phyloP scores from a whole-genome alignment of 352 stramenopile species.

The Lagenidium sp. region DNA sequence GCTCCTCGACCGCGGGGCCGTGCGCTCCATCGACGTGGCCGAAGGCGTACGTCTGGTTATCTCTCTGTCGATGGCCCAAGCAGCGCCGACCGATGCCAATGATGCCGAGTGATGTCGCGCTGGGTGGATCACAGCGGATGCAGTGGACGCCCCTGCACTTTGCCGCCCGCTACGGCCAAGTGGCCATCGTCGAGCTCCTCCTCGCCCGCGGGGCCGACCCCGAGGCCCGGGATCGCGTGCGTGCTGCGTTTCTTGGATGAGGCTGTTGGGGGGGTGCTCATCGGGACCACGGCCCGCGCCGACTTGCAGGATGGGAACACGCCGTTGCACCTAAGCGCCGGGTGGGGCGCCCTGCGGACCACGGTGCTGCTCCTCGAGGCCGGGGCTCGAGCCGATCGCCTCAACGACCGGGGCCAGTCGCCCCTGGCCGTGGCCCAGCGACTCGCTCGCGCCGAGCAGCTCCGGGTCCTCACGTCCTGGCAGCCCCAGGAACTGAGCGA shows the following conservation, averaged over 20 bases:
- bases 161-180: constrained; percentile 41
- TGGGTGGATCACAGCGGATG: constrained; percentile 27
- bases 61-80: neutral
- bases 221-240: constrained; percentile 35
- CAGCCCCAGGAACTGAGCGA: constrained; percentile 24
- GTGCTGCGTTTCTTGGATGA: neutral
- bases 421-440: constrained; percentile 26
- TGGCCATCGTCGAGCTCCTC: constrained; percentile 33
- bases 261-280: neutral
- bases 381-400: constrained; percentile 16
- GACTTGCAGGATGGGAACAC: constrained; percentile 46
- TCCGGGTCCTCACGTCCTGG: constrained; percentile 36
- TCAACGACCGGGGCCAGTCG: constrained; percentile 26
- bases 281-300: neutral
- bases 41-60: constrained; percentile 27
- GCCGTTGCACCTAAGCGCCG: constrained; percentile 53
- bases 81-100: neutral
- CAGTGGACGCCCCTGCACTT: constrained; percentile 57
- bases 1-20: constrained; percentile 29
- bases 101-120: too few relatives aligned
- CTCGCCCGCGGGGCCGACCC: constrained; percentile 33
- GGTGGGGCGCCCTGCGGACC: constrained; percentile 48
- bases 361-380: constrained; percentile 49
- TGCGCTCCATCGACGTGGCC: constrained; percentile 33
- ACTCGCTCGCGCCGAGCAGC: constrained; percentile 26